Base-by-base conservation (phyloP, 345 rosid species). In the Eucalyptus curtisii region DNA sequence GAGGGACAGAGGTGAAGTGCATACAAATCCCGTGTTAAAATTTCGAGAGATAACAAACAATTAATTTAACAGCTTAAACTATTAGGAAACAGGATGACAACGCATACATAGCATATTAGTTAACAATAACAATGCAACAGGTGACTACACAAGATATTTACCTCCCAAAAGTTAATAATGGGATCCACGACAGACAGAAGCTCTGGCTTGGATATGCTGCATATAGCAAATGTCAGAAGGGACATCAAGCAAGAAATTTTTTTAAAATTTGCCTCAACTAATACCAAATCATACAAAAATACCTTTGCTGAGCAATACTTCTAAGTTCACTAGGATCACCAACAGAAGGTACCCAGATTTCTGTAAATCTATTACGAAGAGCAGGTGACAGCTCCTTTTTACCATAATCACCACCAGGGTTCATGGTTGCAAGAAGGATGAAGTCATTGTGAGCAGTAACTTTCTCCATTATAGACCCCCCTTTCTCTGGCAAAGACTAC, bases 381-480 rank as follows among this genome's bases (percentile, higher is more conserved):
- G 99, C 99, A 57, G 99, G 99, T 87, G 99, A 96, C 88, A 96
- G 93, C 93, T 97, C 99, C 94, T 97, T 97, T 93, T 97, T 97
- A 61, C 99, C 99, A 93, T 94, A 97, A 90, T 97, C 99, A 92
- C 99, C 99, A 91, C 99, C 99, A 90, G 99, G 99, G 90, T 97
- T 97, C 99, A 97, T 97, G 27, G 99, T 97, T 87, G 98, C 99
- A 90, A 97, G 94, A 91, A 96, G 94, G 89, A 96, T 93, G 91
- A 97, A 97, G 45, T 94, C 91, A 31, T 90, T 89, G 87, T 95
- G 94, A 91, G 98, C 99, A 79, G 95, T 94, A 49, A 97, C 89
- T 84, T 92, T 93, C 93, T 97, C 99, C 93, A 97, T 88, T 84
- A 84, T 86, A 80, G 95, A 90, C 68, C 98, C 99, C 89, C 99